phyloP scores from a whole-genome alignment of 768 basidiomycete genomes.

The Dentipellis fragilis region DNA sequence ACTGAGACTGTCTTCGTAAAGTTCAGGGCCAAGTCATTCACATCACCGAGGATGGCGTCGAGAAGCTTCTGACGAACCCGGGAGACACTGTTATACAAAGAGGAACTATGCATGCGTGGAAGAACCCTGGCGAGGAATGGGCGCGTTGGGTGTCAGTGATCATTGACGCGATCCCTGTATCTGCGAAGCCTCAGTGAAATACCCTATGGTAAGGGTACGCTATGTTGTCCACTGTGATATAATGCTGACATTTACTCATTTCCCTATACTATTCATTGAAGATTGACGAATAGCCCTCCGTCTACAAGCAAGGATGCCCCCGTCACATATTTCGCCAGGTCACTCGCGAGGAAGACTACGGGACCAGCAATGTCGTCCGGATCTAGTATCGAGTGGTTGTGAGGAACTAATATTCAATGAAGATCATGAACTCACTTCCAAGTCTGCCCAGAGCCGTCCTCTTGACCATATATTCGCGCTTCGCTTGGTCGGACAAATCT shows the following conservation, averaged over 20 bases:
- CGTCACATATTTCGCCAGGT: slow-evolving; percentile 61
- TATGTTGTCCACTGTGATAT: background rate
- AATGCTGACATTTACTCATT: background rate
- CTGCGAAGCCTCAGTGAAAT: slow-evolving; percentile 19
- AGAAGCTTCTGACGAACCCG: slow-evolving; percentile 40
- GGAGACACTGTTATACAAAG: slow-evolving; percentile 49
- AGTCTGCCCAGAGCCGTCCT: slow-evolving; percentile 59
- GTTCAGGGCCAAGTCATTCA: slow-evolving; percentile 46
- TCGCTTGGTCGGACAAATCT: slow-evolving; percentile 49
- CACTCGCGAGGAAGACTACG: slow-evolving; percentile 63
- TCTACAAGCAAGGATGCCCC: slow-evolving; percentile 59
- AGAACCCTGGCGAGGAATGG: slow-evolving; percentile 42
- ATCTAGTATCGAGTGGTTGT: slow-evolving; percentile 19
- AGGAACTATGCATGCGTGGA: slow-evolving; percentile 55
- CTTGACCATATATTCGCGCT: slow-evolving; percentile 53
- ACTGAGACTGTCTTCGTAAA: slow-evolving; percentile 14
- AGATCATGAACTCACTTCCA: slow-evolving; percentile 34
- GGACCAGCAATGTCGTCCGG: slow-evolving; percentile 71
- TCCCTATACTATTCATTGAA: slow-evolving; percentile 35
- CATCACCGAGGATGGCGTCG: slow-evolving; percentile 46
- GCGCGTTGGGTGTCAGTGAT: slow-evolving; percentile 43
- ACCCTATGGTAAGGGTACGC: background rate
- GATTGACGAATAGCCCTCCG: slow-evolving; percentile 66
- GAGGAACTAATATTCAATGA: background rate
- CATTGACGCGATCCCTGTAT: slow-evolving; percentile 36